Evolutionary conservation across 768 basidiomycete species (phyloP).

Genomic region (Pseudohyphozyma bogoriensis): DNA sequence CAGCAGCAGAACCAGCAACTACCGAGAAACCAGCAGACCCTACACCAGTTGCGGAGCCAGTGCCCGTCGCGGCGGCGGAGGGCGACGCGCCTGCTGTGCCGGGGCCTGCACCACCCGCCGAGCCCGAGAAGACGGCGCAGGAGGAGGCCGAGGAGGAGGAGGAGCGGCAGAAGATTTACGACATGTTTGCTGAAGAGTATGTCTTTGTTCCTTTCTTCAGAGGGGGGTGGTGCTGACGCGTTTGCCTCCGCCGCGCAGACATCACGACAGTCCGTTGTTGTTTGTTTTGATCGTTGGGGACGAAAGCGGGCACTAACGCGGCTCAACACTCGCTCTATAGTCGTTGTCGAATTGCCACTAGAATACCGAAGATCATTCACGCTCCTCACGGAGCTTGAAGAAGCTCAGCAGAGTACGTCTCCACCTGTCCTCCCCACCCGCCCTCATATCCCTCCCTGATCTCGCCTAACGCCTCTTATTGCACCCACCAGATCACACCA

Average conservation of each 20-base stretch:
- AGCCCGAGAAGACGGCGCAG: not conserved
- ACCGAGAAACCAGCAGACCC: too few species aligned
- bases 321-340: conserved; percentile 39
- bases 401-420: conserved; percentile 50
- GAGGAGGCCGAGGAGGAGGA: conserved; percentile 42
- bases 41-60: too few species aligned
- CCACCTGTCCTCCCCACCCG: not conserved
- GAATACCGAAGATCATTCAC: conserved; percentile 61
- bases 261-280: conserved; percentile 55
- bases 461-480: not conserved
- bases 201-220: too few species aligned
- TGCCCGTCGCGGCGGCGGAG: too few species aligned
- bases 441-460: not conserved
- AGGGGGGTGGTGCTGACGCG: too few species aligned
- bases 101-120: not conserved
- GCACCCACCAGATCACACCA: not conserved
- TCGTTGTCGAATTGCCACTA: conserved; percentile 66
- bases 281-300: not conserved
- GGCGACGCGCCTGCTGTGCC: too few species aligned
- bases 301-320: not conserved
- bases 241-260: conserved; percentile 38
- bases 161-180: conserved; percentile 64
- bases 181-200: conserved; percentile 35
- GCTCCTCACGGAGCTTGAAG: conserved; percentile 62
- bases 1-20: too few species aligned